Conservation (phyloP, 108 stramenopile species). For the Cyclotella cryptica region DNA sequence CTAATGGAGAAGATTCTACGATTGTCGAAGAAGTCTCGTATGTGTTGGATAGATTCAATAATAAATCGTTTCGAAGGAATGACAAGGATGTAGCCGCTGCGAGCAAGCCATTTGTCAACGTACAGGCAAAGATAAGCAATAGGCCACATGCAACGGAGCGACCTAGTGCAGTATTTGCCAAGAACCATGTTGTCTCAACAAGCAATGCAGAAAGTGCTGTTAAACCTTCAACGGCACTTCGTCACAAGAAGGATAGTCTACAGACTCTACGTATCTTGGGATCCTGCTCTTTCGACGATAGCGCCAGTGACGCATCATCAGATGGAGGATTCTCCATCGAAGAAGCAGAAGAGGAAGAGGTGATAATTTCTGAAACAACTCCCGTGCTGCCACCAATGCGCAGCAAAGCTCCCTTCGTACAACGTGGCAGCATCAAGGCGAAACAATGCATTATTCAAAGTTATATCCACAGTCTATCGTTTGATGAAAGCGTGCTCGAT, state of each 20-base stretch:
- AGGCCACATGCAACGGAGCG: not conserved
- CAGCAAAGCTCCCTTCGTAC: not conserved
- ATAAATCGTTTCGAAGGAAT: not conserved
- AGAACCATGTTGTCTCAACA: no score
- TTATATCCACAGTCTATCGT: constrained; percentile 1
- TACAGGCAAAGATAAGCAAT: not conserved
- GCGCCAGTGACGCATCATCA: constrained; percentile 4
- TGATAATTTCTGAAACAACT: not conserved
- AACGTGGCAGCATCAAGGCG: not conserved
- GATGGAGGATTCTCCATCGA: constrained; percentile 18
- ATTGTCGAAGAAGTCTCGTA: constrained; percentile 16
- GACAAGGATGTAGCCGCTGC: not conserved
- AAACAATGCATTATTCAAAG: not conserved
- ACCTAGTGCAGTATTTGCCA: not conserved
- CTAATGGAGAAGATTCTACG: constrained; percentile 4
- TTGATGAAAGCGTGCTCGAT: constrained; percentile 8
- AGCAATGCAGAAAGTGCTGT: no score
- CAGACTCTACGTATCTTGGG: not conserved
- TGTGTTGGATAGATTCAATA: not conserved
- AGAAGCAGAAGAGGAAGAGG: constrained; percentile 7
- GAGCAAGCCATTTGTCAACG: not conserved
- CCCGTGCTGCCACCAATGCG: not conserved
- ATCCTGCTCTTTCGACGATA: constrained; percentile 10
- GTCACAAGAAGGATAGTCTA: not conserved
- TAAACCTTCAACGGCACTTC: no score